A percentile compares a stretch with the other conserved stretches of the same genome.
Evolutionary conservation across 2,329 filamentous ascomycete species (phyloP).

Genomic region (Claviceps pusilla): DNA sequence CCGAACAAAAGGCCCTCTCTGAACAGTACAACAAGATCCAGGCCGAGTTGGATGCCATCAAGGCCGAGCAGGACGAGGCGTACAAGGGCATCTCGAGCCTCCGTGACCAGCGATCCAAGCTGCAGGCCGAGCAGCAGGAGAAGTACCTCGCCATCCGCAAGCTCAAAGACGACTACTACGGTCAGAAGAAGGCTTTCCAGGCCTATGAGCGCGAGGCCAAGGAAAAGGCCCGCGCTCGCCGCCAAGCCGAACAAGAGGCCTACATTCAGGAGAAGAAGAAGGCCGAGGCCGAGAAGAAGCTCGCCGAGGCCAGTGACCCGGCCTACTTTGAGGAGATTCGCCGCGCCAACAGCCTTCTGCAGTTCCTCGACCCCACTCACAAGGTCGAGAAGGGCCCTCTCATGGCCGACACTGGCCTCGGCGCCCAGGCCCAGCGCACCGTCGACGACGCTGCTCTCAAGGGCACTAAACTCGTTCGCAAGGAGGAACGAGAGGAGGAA

Average conservation of each 20-base stretch:
- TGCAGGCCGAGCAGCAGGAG: constrained; percentile 73
- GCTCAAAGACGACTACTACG: constrained; percentile 80
- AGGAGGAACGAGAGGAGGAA: constrained; percentile 76
- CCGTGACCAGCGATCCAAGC: constrained; percentile 70
- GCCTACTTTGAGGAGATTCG: constrained; percentile 90
- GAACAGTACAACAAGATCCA: constrained; percentile 77
- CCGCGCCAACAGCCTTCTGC: constrained; percentile 71
- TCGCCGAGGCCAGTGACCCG: constrained; percentile 68
- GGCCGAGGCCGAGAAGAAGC: constrained; percentile 59
- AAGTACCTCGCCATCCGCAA: constrained; percentile 72
- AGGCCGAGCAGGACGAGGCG: constrained; percentile 78
- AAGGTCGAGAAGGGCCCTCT: constrained; percentile 51
- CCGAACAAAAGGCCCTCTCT: constrained; percentile 74
- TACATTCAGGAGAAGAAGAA: constrained; percentile 58
- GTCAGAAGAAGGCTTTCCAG: constrained; percentile 64
- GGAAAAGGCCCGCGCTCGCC: constrained; percentile 60
- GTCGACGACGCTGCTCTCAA: constrained; percentile 75
- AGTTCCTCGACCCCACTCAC: constrained; percentile 72
- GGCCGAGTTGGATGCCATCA: constrained; percentile 76
- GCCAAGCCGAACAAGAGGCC: constrained; percentile 65
- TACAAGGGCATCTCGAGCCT: constrained; percentile 78
- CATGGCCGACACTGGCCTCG: constrained; percentile 55
- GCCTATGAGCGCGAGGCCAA: constrained; percentile 74
- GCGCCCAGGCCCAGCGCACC: constrained; percentile 64
- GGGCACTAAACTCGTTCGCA: constrained; percentile 69